Percentiles rank a stretch among this genome's conserved stretches.
Evolutionary conservation across 257 asterid genomes (phyloP).

Genomic region (Solanum pinnatisectum): DNA sequence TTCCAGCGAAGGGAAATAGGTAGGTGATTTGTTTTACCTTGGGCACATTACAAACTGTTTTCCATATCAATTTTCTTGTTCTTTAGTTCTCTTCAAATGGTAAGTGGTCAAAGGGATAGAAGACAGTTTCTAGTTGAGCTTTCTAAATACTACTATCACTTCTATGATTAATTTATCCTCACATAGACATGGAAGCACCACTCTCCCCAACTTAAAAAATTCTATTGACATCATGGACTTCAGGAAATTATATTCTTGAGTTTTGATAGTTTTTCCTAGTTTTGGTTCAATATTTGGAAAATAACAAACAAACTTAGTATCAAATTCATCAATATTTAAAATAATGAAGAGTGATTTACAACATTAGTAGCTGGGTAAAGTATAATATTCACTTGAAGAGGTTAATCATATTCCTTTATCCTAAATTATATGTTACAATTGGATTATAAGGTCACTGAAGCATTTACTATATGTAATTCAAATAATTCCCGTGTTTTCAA

Average conservation of each 20-base stretch:
- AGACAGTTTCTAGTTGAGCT: neutral
- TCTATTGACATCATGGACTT: neutral
- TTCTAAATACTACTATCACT: neutral
- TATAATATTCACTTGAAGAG: neutral
- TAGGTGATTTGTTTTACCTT: slow-evolving; percentile 12
- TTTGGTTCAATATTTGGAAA: neutral
- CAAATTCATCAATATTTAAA: neutral
- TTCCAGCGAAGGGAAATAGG: slow-evolving; percentile 88
- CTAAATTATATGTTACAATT: neutral
- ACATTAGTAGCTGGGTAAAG: neutral
- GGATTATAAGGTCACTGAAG: neutral
- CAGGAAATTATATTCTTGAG: neutral
- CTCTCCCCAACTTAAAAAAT: neutral
- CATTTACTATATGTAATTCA: neutral
- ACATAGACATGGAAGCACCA: neutral
- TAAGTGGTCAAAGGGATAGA: neutral
- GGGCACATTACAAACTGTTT: neutral
- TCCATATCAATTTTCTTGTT: neutral
- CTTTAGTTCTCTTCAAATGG: neutral
- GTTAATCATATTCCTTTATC: neutral
- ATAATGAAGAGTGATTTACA: neutral
- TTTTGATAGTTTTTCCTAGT: neutral
- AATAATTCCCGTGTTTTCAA: neutral
- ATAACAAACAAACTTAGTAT: neutral
- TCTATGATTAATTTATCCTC: neutral